Conservation (phyloP, 2,329 filamentous ascomycete genomes). For the Aaosphaeria pasadenensis region DNA sequence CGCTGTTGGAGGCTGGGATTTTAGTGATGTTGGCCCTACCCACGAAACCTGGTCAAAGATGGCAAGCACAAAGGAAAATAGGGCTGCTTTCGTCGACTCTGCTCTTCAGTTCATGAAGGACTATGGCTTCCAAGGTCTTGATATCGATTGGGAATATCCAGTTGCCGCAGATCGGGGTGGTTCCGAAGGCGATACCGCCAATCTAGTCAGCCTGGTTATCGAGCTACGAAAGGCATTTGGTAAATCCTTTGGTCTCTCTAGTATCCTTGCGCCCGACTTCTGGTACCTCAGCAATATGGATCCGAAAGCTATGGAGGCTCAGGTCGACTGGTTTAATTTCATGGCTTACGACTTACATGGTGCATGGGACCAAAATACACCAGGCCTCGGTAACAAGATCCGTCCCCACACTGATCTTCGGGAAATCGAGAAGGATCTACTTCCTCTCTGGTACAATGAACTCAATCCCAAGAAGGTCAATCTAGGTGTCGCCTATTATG, state of each 20-base stretch:
- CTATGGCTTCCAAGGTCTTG: conserved; percentile 45
- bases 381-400: conserved; percentile 15
- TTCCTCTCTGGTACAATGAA: conserved; percentile 47
- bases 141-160: conserved; percentile 43
- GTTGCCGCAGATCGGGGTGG: neutral
- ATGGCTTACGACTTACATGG: conserved; percentile 43
- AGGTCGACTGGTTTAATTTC: conserved; percentile 27
- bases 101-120: conserved; percentile 37
- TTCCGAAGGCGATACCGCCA: neutral
- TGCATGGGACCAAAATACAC: conserved; percentile 31
- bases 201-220: neutral
- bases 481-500: conserved; percentile 48
- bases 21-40: conserved; percentile 34
- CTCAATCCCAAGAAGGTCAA: conserved; percentile 41
- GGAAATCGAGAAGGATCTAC: conserved; percentile 40
- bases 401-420: conserved; percentile 44
- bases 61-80: conserved; percentile 15
- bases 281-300: conserved; percentile 29
- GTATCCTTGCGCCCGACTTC: conserved; percentile 17
- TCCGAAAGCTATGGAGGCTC: conserved; percentile 33
- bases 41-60: conserved; percentile 29
- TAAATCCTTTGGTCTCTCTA: conserved; percentile 19
- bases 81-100: conserved; percentile 37
- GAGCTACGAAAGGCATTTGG: conserved; percentile 7
- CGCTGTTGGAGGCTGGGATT: conserved; percentile 43